These are phyloP conservation scores for Parietaria judaica DNA, from an alignment of 306 rosid genomes.

Conservation along the genomic window DNA sequence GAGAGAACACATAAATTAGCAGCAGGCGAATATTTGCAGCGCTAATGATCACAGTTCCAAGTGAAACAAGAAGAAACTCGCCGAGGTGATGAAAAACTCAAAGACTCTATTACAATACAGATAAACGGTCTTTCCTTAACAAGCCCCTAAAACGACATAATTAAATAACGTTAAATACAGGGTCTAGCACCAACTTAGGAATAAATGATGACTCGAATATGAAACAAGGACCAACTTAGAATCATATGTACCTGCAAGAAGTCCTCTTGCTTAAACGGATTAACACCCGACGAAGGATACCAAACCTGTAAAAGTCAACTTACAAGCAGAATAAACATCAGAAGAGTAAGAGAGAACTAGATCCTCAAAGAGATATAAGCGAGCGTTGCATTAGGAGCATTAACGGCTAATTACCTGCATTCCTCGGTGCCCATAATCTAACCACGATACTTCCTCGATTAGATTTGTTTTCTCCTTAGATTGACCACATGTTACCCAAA, in stretches of 20 bases:
- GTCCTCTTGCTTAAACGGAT: slow-evolving; percentile 93
- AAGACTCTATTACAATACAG: no score
- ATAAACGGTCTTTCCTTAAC: no score
- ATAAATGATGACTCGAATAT: background rate
- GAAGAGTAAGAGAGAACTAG: slow-evolving; percentile 21
- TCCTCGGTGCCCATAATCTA: slow-evolving; percentile 96
- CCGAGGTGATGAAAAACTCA: no score
- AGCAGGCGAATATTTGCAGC: no score
- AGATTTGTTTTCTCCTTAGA: slow-evolving; percentile 87
- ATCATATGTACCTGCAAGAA: slow-evolving; percentile 75
- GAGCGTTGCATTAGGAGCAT: background rate
- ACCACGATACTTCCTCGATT: slow-evolving; percentile 97
- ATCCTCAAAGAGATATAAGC: slow-evolving; percentile 11
- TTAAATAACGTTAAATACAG: no score
- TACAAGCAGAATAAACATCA: slow-evolving; percentile 49
- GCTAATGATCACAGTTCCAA: no score
- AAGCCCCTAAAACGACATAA: no score
- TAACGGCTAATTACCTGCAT: slow-evolving; percentile 77
- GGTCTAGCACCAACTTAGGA: background rate
- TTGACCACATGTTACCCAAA: slow-evolving; percentile 99
- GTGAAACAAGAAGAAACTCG: no score
- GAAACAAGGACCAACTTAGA: slow-evolving; percentile 13
- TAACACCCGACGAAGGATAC: slow-evolving; percentile 91
- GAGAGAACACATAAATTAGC: no score
- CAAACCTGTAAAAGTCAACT: slow-evolving; percentile 86